phyloP scores from a whole-genome alignment of 116 monocot genomes.

The Papilionanthe hybrid region DNA sequence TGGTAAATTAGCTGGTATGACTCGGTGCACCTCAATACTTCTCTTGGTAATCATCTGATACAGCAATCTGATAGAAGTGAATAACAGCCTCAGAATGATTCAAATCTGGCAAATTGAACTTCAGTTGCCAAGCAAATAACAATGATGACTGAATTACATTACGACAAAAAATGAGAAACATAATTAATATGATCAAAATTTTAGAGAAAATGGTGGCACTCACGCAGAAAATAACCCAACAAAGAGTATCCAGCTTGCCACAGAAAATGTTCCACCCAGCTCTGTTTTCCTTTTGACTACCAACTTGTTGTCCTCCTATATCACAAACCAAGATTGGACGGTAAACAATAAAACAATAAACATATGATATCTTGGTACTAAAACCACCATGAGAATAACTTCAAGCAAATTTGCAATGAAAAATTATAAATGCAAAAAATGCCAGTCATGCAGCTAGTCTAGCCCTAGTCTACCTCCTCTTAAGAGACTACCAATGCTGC shows the following conservation, averaged over 20 bases:
- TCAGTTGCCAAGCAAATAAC: background rate
- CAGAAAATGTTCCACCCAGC: constrained; percentile 87
- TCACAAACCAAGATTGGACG: background rate
- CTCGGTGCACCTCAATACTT: constrained; percentile 72
- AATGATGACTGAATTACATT: background rate
- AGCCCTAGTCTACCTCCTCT: background rate
- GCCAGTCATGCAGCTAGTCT: background rate
- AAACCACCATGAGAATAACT: background rate
- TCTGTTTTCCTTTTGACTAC: constrained; percentile 88
- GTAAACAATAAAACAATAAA: background rate
- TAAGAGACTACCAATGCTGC: too few relatives aligned
- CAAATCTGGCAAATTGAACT: background rate
- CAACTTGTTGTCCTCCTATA: constrained; percentile 67
- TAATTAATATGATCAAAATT: constrained; percentile 6
- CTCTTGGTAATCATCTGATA: constrained; percentile 72
- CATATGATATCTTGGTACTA: background rate
- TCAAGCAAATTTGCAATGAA: background rate
- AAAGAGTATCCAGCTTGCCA: constrained; percentile 84
- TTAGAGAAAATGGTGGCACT: constrained; percentile 29
- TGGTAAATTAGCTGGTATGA: constrained; percentile 78
- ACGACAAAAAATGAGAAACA: constrained; percentile 8
- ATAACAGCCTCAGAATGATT: background rate
- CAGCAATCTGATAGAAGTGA: constrained; percentile 46
- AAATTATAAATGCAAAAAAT: constrained; percentile 1
- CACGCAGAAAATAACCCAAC: constrained; percentile 78